Evolutionary conservation across 805 yeast species (phyloP).

Genomic region (Candida khao-thaluensis): DNA sequence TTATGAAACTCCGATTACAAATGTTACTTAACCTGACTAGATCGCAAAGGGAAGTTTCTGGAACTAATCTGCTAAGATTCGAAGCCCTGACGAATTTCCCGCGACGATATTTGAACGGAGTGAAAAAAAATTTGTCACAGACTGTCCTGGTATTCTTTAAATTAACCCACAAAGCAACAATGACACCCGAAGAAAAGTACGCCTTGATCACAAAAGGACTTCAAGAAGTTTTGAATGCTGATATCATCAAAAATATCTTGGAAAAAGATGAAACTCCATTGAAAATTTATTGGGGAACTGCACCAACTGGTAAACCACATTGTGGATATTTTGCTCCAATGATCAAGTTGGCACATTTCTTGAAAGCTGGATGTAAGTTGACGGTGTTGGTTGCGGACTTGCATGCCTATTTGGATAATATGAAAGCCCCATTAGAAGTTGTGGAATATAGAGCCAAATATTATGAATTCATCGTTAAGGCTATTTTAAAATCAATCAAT

Average conservation of each 20-base stretch:
- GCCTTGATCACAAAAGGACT: conserved; percentile 78
- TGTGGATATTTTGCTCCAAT: conserved; percentile 98
- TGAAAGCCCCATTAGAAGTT: conserved; percentile 96
- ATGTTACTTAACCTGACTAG: not conserved
- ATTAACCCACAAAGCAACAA: too few species aligned
- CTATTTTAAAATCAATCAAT: conserved; percentile 79
- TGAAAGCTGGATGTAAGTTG: conserved; percentile 95
- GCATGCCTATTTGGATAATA: conserved; percentile 95
- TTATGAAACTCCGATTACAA: too few species aligned
- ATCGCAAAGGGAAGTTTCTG: conserved; percentile 8
- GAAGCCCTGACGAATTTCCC: too few species aligned
- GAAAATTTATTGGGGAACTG: conserved; percentile 97
- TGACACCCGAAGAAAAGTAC: conserved; percentile 57
- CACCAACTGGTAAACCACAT: conserved; percentile 98
- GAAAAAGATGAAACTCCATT: conserved; percentile 81
- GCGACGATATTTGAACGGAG: too few species aligned
- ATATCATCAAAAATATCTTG: conserved; percentile 79
- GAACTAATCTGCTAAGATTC: conserved; percentile 3
- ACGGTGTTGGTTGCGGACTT: conserved; percentile 89
- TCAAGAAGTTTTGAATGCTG: conserved; percentile 88
- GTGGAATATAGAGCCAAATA: conserved; percentile 86
- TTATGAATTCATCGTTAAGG: conserved; percentile 80
- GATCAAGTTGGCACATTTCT: conserved; percentile 92
- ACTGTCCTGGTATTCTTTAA: too few species aligned
- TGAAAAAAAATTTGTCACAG: too few species aligned